A percentile compares a stretch with the other conserved stretches of the same genome.
phyloP scores from a whole-genome alignment of 164 flowering plant genomes.

The Macadamia tetraphylla region DNA sequence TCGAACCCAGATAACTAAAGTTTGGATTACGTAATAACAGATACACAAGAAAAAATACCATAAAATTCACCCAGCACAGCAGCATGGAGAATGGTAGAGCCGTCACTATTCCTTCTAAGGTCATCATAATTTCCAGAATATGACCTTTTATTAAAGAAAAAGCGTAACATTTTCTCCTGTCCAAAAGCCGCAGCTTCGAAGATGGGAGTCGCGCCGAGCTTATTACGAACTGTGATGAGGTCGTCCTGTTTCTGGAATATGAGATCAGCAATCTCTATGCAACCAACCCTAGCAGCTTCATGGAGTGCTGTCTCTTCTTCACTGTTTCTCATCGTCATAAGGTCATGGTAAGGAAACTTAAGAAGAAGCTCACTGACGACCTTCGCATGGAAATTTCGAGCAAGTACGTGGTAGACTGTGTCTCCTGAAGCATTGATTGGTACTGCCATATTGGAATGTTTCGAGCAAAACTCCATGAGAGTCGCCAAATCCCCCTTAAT shows the following conservation, averaged over 20 bases:
- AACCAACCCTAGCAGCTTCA: neutral
- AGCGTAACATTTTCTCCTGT: neutral
- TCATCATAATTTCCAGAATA: neutral
- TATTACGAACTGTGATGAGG: neutral
- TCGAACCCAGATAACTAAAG: too few relatives aligned
- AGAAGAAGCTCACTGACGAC: neutral
- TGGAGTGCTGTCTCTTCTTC: neutral
- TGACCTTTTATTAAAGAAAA: too few relatives aligned
- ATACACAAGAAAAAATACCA: neutral
- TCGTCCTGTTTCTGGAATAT: too few relatives aligned
- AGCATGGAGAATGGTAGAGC: neutral
- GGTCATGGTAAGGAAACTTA: neutral
- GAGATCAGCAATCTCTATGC: neutral
- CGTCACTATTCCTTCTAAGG: neutral
- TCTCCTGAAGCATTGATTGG: neutral
- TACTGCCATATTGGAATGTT: too few relatives aligned
- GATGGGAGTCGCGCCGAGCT: neutral
- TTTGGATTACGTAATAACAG: neutral
- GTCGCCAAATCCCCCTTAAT: too few relatives aligned
- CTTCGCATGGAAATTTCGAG: neutral
- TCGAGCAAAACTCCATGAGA: too few relatives aligned
- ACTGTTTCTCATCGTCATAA: neutral
- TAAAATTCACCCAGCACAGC: neutral
- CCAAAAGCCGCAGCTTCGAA: neutral
- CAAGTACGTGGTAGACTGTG: neutral